A percentile compares a stretch with the other conserved stretches of the same genome.
Evolutionary conservation across 2,329 filamentous ascomycete genomes (phyloP).

Genomic region (Hymenotorrendiella dingleyae): DNA sequence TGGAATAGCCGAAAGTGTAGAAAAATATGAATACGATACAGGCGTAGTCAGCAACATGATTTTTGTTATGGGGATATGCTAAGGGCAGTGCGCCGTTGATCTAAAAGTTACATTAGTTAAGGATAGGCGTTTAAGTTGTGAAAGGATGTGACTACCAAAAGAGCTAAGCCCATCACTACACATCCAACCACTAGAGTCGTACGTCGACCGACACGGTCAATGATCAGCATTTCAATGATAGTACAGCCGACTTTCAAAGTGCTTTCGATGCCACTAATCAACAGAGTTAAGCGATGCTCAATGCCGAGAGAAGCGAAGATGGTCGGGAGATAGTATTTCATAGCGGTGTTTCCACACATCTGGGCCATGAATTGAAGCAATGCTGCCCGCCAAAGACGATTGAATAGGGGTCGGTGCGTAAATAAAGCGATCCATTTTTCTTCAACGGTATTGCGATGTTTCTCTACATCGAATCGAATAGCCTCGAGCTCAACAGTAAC

Average conservation of each 20-base stretch:
- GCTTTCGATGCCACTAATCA: slow-evolving; percentile 51
- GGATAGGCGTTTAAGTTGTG: background rate
- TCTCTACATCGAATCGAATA: slow-evolving; percentile 38
- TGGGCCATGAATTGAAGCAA: slow-evolving; percentile 55
- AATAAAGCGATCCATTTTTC: slow-evolving; percentile 36
- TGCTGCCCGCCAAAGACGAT: slow-evolving; percentile 50
- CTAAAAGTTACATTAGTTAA: slow-evolving; percentile 28
- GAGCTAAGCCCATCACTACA: slow-evolving; percentile 45
- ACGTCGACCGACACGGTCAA: slow-evolving; percentile 46
- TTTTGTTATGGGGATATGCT: slow-evolving; percentile 44
- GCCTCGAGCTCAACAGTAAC: slow-evolving; percentile 34
- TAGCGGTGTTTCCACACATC: slow-evolving; percentile 53
- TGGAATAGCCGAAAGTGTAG: slow-evolving; percentile 51
- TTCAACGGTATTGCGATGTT: slow-evolving; percentile 35
- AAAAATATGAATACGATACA: slow-evolving; percentile 53
- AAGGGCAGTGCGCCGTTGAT: slow-evolving; percentile 49
- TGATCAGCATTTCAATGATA: slow-evolving; percentile 50
- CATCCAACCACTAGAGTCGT: slow-evolving; percentile 44
- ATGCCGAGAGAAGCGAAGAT: slow-evolving; percentile 47
- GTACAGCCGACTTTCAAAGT: slow-evolving; percentile 52
- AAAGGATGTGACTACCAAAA: slow-evolving; percentile 38
- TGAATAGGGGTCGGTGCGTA: slow-evolving; percentile 41
- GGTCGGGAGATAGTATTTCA: slow-evolving; percentile 54
- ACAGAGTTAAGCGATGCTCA: slow-evolving; percentile 40
- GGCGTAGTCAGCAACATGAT: slow-evolving; percentile 40